Evolutionary conservation across 2,329 filamentous ascomycete species (phyloP).

Genomic region (Fusarium dlaminii): DNA sequence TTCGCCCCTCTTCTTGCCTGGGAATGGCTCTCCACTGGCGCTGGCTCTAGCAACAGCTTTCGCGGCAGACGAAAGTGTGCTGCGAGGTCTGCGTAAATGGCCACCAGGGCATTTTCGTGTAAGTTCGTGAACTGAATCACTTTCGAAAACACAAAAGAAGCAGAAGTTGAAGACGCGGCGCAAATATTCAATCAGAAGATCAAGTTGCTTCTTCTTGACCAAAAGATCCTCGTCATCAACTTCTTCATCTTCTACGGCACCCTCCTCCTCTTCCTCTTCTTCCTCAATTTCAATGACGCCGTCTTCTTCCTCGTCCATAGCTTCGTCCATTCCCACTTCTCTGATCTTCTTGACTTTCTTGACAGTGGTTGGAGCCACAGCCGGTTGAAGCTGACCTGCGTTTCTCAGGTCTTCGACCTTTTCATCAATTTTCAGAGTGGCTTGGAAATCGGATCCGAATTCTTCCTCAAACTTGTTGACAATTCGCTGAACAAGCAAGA

Average conservation of each 20-base stretch:
- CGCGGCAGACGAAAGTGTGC: slow-evolving; percentile 82
- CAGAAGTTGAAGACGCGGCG: slow-evolving; percentile 98
- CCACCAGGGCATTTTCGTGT: slow-evolving; percentile 96
- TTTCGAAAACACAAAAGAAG: slow-evolving; percentile 99
- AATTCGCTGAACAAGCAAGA: slow-evolving; percentile 82
- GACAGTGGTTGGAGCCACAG: slow-evolving; percentile 58
- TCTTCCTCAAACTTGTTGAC: slow-evolving; percentile 87
- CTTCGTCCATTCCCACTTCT: slow-evolving; percentile 68
- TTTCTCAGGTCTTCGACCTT: slow-evolving; percentile 83
- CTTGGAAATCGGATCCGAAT: slow-evolving; percentile 80
- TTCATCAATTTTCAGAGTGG: slow-evolving; percentile 82
- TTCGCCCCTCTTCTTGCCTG: slow-evolving; percentile 78
- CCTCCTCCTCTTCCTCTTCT: slow-evolving; percentile 80
- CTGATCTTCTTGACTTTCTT: slow-evolving; percentile 71
- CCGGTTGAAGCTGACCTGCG: slow-evolving; percentile 79
- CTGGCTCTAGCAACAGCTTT: slow-evolving; percentile 88
- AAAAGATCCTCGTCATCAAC: slow-evolving; percentile 89
- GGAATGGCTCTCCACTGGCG: slow-evolving; percentile 83
- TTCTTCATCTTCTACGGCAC: slow-evolving; percentile 83
- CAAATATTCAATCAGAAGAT: slow-evolving; percentile 94
- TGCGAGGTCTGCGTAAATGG: slow-evolving; percentile 91
- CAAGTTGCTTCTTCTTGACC: slow-evolving; percentile 95
- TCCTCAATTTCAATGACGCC: slow-evolving; percentile 78
- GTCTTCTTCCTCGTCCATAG: slow-evolving; percentile 71
- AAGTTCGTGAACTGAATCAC: slow-evolving; percentile 95